Evolutionary conservation across 345 rosid genomes (phyloP), one percentile per base, ranked within the genome.

Genomic region (Tarenaya hassleriana): DNA sequence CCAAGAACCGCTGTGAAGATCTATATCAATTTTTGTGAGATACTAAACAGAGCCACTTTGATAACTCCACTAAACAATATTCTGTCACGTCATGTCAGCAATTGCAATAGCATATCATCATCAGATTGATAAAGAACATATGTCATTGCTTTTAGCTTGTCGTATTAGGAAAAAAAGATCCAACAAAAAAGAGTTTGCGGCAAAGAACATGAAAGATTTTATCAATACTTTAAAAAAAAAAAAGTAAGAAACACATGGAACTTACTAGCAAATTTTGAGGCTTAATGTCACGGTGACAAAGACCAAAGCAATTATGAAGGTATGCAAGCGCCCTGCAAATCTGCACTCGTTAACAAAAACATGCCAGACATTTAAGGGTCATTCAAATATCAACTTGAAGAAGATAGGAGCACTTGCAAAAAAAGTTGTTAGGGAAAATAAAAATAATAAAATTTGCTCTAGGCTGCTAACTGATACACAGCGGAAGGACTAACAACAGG

Each of bases 311-410:
- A 46, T 81, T 80, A 70, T 88, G 96, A 56, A 88, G 65, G 67
- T 84, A 88, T 34, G 94, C 88, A 66, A 88, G 94, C n/a, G 96
- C 96, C 81, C 96, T 82, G 74, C 94, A 88, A 55, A 88, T 88
- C 96, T 88, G 88, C 59, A 68, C 31, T 52, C 62, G 55, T 42
- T 46, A 43, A 41, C 51, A 62, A 41, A 46, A 65, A 56, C 47
- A 16, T 66, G 45, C 52, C 35, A 66, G 13, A 34, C 12, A 13
- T 15, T 4, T 37, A 32, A 45, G 31, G n/a, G 45, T 2, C 47
- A 44, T 17, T 42, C 34, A 50, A 50, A 14, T 37, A 51, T 14
- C 34, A 14, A 50, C 14, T 49, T 55, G 50, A 10, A 12, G 42
- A 51, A 24, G 21, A 42, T 9, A 50, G 34, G 41, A 14, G 34